Conservation (phyloP, 768 basidiomycete species). For the Candolleomyces aberdarensis region DNA sequence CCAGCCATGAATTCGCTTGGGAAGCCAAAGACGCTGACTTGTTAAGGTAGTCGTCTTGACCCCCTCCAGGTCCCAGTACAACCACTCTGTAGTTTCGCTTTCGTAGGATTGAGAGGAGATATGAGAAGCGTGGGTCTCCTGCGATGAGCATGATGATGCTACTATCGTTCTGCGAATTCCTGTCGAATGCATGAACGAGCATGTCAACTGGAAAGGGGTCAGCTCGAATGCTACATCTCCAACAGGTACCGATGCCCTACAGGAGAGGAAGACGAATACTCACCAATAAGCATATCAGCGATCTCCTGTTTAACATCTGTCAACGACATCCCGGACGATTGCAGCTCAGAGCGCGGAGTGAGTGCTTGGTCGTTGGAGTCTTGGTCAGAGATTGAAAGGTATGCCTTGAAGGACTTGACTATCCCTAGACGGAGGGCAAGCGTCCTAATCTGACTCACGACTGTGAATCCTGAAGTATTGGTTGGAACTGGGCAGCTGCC, state of each 20-base stretch:
- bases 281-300: conserved; percentile 25
- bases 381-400: conserved; percentile 24
- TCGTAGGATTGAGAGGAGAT: conserved; percentile 39
- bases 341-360: conserved; percentile 23
- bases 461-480: conserved; percentile 21
- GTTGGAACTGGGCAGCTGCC: conserved; percentile 28
- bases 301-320: conserved; percentile 26
- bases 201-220: conserved; percentile 9
- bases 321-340: conserved; percentile 27
- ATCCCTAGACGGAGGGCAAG: conserved; percentile 25
- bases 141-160: conserved; percentile 44
- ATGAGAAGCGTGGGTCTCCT: conserved; percentile 42
- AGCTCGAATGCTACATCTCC: not conserved
- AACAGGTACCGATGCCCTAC: not conserved
- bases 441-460: conserved; percentile 23
- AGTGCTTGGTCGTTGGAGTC: not conserved
- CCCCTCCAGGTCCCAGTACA: conserved; percentile 28
- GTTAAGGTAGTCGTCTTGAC: conserved; percentile 31
- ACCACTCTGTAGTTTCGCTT: conserved; percentile 35
- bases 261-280: not conserved
- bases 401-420: conserved; percentile 29
- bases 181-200: too few species aligned
- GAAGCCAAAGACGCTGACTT: conserved; percentile 37
- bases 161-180: conserved; percentile 31
- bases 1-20: conserved; percentile 51